These are phyloP conservation scores for Podosphaera aphanis DNA, from an alignment of 2,329 filamentous ascomycete species.

Conservation along the genomic window DNA sequence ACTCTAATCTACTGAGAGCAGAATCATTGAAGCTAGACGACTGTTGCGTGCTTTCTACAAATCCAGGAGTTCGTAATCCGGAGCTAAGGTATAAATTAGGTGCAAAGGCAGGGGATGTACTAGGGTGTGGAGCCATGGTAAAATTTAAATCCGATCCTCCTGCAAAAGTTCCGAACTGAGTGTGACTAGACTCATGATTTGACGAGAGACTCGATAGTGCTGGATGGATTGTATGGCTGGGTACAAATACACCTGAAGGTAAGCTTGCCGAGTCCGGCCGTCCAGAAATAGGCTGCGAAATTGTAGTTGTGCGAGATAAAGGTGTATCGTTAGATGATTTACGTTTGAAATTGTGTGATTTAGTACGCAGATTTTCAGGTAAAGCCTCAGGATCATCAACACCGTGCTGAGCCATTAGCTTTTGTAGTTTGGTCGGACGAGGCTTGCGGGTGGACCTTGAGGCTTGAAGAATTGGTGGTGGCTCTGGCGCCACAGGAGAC, in stretches of 20 bases:
- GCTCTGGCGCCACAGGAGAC: constrained; percentile 66
- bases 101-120: constrained; percentile 13
- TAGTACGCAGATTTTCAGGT: constrained; percentile 36
- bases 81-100: constrained; percentile 14
- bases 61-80: constrained; percentile 8
- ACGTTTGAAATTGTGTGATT: constrained; percentile 14
- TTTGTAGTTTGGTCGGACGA: constrained; percentile 87
- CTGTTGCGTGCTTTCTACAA: constrained; percentile 7
- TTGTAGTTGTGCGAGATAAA: constrained; percentile 7
- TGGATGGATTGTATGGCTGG: constrained; percentile 8
- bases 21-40: constrained; percentile 12
- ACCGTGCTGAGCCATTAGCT: constrained; percentile 70
- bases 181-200: constrained; percentile 12
- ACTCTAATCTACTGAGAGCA: constrained; percentile 11
- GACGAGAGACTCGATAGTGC: constrained; percentile 11
- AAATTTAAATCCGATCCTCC: constrained; percentile 11
- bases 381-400: constrained; percentile 80
- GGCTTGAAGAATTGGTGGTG: constrained; percentile 65
- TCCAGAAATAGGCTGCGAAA: constrained; percentile 14
- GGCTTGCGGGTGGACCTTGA: constrained; percentile 89
- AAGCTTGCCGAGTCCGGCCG: constrained; percentile 14
- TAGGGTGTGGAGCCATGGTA: constrained; percentile 8
- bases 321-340: constrained; percentile 15
- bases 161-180: constrained; percentile 8
- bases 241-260: constrained; percentile 11